Conservation (phyloP, 208 protist species). For the Porcisia deanei region DNA sequence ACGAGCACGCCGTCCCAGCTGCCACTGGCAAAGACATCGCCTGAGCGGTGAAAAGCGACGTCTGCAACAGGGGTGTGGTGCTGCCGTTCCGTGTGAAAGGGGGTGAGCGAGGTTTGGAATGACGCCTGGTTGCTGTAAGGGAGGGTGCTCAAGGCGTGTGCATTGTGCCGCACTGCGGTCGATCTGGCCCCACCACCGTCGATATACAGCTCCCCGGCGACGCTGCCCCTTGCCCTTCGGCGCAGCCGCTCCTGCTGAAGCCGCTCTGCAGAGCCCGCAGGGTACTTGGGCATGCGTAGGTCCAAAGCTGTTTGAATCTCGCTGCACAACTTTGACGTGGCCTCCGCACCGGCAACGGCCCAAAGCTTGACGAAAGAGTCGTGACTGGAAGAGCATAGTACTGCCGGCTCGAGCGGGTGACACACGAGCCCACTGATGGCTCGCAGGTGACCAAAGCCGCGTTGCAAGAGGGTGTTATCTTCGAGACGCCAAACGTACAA, state of each 20-base stretch:
- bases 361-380: slow-evolving; percentile 76
- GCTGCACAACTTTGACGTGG: slow-evolving; percentile 13
- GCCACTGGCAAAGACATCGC: slow-evolving; percentile 73
- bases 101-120: slow-evolving; percentile 6
- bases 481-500: slow-evolving; percentile 85
- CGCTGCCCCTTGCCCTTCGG: not conserved
- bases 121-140: not conserved
- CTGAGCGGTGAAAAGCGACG: slow-evolving; percentile 63
- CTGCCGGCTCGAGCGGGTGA: slow-evolving; percentile 44
- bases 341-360: slow-evolving; percentile 32
- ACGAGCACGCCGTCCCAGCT: slow-evolving; percentile 69
- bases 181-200: not conserved
- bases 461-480: slow-evolving; percentile 68
- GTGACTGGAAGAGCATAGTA: slow-evolving; percentile 58
- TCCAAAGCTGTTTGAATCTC: slow-evolving; percentile 12
- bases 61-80: slow-evolving; percentile 58
- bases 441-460: slow-evolving; percentile 53
- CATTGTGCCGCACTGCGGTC: not conserved
- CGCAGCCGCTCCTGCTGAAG: slow-evolving; percentile 13
- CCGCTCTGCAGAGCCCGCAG: slow-evolving; percentile 15
- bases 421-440: slow-evolving; percentile 55
- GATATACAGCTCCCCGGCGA: not conserved
- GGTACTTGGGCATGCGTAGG: slow-evolving; percentile 29
- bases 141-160: not conserved
- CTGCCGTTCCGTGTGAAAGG: slow-evolving; percentile 61